phyloP scores from a whole-genome alignment of 2,329 filamentous ascomycete genomes.

The Juglanconis oblonga region DNA sequence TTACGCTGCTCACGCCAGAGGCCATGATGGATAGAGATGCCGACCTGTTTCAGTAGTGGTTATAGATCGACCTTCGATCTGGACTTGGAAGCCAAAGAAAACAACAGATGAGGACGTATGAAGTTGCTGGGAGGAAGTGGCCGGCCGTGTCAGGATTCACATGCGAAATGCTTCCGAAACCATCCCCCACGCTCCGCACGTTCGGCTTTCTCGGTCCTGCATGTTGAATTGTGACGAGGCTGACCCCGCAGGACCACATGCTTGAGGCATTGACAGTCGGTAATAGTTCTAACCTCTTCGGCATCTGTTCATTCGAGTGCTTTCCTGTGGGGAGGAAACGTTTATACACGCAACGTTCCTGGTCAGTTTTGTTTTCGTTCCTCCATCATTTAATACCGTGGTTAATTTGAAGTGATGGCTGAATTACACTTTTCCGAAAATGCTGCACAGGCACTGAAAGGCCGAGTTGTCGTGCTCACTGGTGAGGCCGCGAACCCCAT shows the following conservation, averaged over 20 bases:
- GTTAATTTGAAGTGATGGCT: conserved; percentile 2
- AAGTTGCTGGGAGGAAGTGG: too few relatives aligned
- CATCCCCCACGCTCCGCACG: too few relatives aligned
- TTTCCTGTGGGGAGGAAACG: too few relatives aligned
- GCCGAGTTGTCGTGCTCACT: conserved; percentile 22
- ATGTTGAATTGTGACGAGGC: background rate
- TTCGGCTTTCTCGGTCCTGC: too few relatives aligned
- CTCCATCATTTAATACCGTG: background rate
- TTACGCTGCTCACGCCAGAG: background rate
- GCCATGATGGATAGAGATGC: background rate
- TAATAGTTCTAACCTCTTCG: too few relatives aligned
- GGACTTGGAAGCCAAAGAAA: background rate
- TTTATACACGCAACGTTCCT: too few relatives aligned
- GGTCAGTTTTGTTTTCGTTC: too few relatives aligned
- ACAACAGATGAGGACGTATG: background rate
- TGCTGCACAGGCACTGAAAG: conserved; percentile 14
- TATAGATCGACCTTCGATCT: too few relatives aligned
- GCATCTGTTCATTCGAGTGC: too few relatives aligned
- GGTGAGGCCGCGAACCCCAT: conserved; percentile 1
- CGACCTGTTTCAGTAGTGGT: background rate
- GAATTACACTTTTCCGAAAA: conserved; percentile 18
- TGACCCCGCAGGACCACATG: conserved; percentile 3
- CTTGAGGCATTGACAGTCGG: background rate
- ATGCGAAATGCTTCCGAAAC: too few relatives aligned
- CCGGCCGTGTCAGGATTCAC: too few relatives aligned